A percentile compares a stretch with the other conserved stretches of the same genome.
Evolutionary conservation across 2,329 filamentous ascomycete species (phyloP).

Genomic region (Zymoseptoria brevis): DNA sequence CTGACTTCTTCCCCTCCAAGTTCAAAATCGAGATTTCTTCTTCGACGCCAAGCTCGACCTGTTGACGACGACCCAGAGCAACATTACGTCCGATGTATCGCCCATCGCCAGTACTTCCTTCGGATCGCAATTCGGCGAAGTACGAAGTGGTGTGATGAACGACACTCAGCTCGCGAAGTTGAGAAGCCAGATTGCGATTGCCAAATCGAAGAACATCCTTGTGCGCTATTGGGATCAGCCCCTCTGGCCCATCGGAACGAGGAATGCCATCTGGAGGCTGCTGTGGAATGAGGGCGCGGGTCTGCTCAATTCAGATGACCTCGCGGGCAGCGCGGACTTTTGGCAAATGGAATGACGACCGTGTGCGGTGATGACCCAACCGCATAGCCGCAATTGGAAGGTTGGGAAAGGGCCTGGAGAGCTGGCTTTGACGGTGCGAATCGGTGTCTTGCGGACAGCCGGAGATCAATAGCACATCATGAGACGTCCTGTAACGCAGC

Average conservation of each 20-base stretch:
- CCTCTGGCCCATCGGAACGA: slow-evolving; percentile 49
- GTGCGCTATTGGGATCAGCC: slow-evolving; percentile 58
- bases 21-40: slow-evolving; percentile 41
- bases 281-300: slow-evolving; percentile 52
- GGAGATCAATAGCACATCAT: too few relatives aligned
- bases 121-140: slow-evolving; percentile 33
- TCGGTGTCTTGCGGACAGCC: too few relatives aligned
- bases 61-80: slow-evolving; percentile 35
- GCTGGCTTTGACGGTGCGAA: too few relatives aligned
- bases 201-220: slow-evolving; percentile 50
- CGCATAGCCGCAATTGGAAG: too few relatives aligned
- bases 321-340: slow-evolving; percentile 43
- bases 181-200: slow-evolving; percentile 44
- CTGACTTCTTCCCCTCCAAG: not conserved
- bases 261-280: slow-evolving; percentile 52
- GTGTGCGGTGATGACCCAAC: too few relatives aligned
- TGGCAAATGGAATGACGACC: slow-evolving; percentile 24
- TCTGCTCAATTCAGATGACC: slow-evolving; percentile 57
- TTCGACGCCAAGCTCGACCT: slow-evolving; percentile 49
- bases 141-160: slow-evolving; percentile 33
- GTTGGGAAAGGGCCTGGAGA: too few relatives aligned
- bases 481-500: too few relatives aligned
- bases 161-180: slow-evolving; percentile 45
- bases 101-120: slow-evolving; percentile 51
- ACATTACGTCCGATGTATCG: slow-evolving; percentile 42